Base-by-base conservation (phyloP, 2,329 filamentous ascomycete species). In the Tolypocladium endophyticum region DNA sequence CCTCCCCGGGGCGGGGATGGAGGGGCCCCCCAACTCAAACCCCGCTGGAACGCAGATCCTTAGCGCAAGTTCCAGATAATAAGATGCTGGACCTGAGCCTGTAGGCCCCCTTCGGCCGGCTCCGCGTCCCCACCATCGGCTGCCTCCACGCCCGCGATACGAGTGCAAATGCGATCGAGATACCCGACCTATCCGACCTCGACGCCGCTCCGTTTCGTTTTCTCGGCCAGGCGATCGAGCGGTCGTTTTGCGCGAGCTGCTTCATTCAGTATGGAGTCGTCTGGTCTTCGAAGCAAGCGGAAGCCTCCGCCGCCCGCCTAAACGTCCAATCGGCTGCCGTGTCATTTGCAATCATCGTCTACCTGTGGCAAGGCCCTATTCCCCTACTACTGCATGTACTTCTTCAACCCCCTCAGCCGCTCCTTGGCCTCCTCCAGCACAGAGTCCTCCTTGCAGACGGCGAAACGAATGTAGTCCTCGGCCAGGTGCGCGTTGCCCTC, bases 381-480 rank as follows among this genome's bases (percentile, higher is more conserved):
- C 18, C 20, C 5, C n/a, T 25, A 69, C 55, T 68, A 58, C 60
- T 66, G 57, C 61, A 91, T 88, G 66, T 87, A 91, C 75, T 86
- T 86, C 79, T 84, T 90, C 74, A 92, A 66, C 0, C 86, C 87
- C 62, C 87, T 80, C 66, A 94, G 74, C 61, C 89, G 78, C 71
- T 89, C 84, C 79, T 93, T 93, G 2, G 90, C 90, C 59, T 82
- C 82, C 72, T 92, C 89, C 28, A 94, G 75, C 43, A 97, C 85
- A 52, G 90, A 84, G 70, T 99, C 92, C 39, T 93, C 85, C 80
- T 99, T 99, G 79, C 94, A 99, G 1, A 99, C 92, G 0, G 94
- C 94, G 71, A 97, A 97, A 30, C 94, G 82, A 69, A 99, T 81
- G 77, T 95, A 99, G 68, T 97, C 88, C 78, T 97, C 90, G 0